Base-by-base conservation (phyloP, 1,139 yeast genomes). In the Dujonia santamariae region DNA sequence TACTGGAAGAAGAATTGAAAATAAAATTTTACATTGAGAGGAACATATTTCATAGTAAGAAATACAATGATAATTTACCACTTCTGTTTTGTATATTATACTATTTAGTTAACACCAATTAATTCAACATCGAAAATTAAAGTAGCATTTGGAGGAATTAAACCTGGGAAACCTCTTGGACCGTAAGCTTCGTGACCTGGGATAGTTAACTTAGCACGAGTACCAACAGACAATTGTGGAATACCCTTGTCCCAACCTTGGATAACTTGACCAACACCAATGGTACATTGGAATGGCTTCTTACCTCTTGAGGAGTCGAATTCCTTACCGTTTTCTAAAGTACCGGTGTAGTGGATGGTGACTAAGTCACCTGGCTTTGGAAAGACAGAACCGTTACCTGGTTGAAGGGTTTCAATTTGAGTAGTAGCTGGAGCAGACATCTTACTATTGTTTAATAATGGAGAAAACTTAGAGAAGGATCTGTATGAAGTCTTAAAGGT, bases 121-220 rank as follows among this genome's bases (percentile, higher is more conserved):
- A 90, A 78, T 67, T 90, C 96, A 45, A 90, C 97, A 54, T 88
- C 97, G 52, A 90, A 90, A 50, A 86, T 68, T 64, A 92, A 77
- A 46, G 96, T 88, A 43, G 97, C 95, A 61, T 87, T 86, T 48
- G 97, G 96, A 45, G 97, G 97, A 57, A 92, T 92, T 54, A 86
- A 72, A 47, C 96, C 95, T 45, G 97, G 97, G 79, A 85, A 86
- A 32, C 97, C 97, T 63, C 95, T 82, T 46, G 78, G 74, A 44
- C 97, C 97, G 66, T 92, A 92, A 47, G 95, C 98, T 63, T 86
- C 84, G 53, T 84, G 81, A 42, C 96, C 92, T 50, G 97, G 95
- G 53, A 90, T 87, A 51, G 94, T 87, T 59, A 92, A 72, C 58
- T 83, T 76, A 37, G 97, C 95, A 70, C 83, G 84, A 63, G 94